These are phyloP conservation scores for Skeletonema tropicum DNA, from an alignment of 108 stramenopile genomes.

Conservation along the genomic window DNA sequence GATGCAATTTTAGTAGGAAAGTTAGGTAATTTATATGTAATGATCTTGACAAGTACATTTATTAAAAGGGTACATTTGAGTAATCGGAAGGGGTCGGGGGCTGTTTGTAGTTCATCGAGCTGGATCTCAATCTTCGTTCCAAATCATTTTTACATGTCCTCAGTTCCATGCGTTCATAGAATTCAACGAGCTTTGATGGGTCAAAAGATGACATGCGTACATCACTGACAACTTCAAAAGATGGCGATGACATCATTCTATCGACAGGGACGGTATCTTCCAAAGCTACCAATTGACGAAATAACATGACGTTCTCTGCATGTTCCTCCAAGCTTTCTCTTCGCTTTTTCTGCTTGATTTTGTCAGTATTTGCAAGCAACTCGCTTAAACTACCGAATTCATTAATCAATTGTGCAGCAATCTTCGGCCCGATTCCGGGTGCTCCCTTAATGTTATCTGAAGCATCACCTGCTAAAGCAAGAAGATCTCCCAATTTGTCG, in stretches of 20 bases:
- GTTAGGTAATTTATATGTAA: not conserved
- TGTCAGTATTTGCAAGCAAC: constrained; percentile 56
- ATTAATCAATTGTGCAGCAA: constrained; percentile 71
- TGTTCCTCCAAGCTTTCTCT: constrained; percentile 62
- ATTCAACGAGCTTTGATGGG: constrained; percentile 29
- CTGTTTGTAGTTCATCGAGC: constrained; percentile 39
- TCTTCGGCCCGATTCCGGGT: constrained; percentile 90
- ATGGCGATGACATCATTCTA: constrained; percentile 24
- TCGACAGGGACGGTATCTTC: constrained; percentile 28
- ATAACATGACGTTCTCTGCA: constrained; percentile 57
- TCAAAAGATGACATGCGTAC: constrained; percentile 47
- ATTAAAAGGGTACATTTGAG: constrained; percentile 65
- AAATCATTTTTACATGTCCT: constrained; percentile 40
- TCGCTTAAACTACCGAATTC: constrained; percentile 70
- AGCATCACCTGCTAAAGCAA: constrained; percentile 87
- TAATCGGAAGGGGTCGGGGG: constrained; percentile 66
- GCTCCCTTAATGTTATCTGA: constrained; percentile 88
- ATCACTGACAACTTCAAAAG: constrained; percentile 36
- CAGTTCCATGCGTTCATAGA: constrained; percentile 39
- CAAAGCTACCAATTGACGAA: constrained; percentile 31
- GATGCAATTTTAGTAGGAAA: not conserved
- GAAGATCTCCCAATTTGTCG: constrained; percentile 73
- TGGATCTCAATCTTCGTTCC: constrained; percentile 38
- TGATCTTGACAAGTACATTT: constrained; percentile 3
- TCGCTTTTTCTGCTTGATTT: constrained; percentile 68